Conservation (phyloP, 139 green algal genomes). For the Pseudopediastrum boryanum region DNA sequence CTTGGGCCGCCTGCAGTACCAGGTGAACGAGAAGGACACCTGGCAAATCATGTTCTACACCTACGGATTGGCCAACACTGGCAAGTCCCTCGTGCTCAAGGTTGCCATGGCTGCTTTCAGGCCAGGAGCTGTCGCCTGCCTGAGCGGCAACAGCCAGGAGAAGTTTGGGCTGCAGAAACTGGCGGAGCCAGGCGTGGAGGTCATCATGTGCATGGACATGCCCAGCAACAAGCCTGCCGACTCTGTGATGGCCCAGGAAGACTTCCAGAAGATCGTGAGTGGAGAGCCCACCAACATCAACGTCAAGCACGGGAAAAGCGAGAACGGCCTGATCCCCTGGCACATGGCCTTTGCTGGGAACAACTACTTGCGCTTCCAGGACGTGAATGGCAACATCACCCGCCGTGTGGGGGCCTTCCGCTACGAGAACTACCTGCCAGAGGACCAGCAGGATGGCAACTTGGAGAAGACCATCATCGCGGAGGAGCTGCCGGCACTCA, state of each 20-base stretch:
- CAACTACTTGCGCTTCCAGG: constrained; percentile 20
- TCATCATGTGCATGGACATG: too few species aligned
- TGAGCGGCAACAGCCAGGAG: too few species aligned
- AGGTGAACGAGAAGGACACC: too few species aligned
- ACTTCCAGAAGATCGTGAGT: constrained; percentile 4
- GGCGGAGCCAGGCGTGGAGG: too few species aligned
- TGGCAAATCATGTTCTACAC: too few species aligned
- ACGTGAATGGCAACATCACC: neutral
- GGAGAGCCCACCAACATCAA: neutral
- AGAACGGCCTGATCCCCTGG: neutral
- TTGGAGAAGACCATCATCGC: constrained; percentile 3
- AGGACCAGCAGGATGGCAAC: constrained; percentile 11
- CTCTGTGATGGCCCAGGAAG: neutral
- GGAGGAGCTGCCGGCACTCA: constrained; percentile 21
- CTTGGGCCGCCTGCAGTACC: too few species aligned
- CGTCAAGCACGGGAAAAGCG: neutral
- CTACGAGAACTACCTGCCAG: neutral
- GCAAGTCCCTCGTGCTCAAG: too few species aligned
- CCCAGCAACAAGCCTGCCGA: constrained; percentile 5
- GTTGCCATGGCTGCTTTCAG: too few species aligned
- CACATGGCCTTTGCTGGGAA: constrained; percentile 12
- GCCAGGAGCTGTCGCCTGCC: too few species aligned
- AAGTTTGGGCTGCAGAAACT: too few species aligned
- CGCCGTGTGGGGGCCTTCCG: neutral
- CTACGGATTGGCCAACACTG: too few species aligned